phyloP scores from a whole-genome alignment of 306 rosid species.

The Glycine tomentella region DNA sequence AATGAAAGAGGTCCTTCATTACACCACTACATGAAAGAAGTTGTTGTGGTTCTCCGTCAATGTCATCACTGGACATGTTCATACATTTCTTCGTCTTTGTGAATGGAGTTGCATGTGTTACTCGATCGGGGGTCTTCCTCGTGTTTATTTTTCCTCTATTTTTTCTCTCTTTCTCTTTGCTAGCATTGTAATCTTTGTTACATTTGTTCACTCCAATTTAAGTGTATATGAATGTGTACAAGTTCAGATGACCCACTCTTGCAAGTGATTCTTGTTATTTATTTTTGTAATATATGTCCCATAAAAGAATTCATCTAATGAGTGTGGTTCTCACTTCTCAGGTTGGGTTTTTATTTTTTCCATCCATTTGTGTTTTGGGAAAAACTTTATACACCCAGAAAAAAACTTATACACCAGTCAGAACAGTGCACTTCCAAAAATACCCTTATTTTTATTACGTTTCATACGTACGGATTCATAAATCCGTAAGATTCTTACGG shows the following conservation, averaged over 20 bases:
- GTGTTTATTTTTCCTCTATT: not conserved
- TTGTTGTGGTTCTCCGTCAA: slow-evolving; percentile 37
- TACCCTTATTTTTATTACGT: too few species aligned
- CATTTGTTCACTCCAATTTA: slow-evolving; percentile 56
- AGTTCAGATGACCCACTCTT: slow-evolving; percentile 48
- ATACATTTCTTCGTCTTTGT: slow-evolving; percentile 47
- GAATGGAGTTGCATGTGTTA: slow-evolving; percentile 52
- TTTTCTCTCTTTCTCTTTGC: not conserved
- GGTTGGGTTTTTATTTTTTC: not conserved
- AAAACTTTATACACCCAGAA: too few species aligned
- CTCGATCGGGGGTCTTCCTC: slow-evolving; percentile 30
- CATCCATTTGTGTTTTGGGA: too few species aligned
- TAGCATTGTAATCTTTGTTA: slow-evolving; percentile 56
- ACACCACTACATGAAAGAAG: slow-evolving; percentile 30
- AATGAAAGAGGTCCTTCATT: slow-evolving; percentile 46
- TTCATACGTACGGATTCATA: too few species aligned
- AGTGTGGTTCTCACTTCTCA: slow-evolving; percentile 12
- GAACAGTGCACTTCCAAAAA: too few species aligned
- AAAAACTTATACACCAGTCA: too few species aligned
- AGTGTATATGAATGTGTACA: slow-evolving; percentile 77
- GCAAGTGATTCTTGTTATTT: slow-evolving; percentile 56
- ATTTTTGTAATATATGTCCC: slow-evolving; percentile 66
- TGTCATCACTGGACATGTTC: slow-evolving; percentile 47
- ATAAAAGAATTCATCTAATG: slow-evolving; percentile 46
- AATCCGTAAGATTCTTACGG: too few species aligned